A percentile compares a stretch with the other conserved stretches of the same genome.
phyloP scores from a whole-genome alignment of 2,329 filamentous ascomycete species.

The Alternaria triticimaculans region DNA sequence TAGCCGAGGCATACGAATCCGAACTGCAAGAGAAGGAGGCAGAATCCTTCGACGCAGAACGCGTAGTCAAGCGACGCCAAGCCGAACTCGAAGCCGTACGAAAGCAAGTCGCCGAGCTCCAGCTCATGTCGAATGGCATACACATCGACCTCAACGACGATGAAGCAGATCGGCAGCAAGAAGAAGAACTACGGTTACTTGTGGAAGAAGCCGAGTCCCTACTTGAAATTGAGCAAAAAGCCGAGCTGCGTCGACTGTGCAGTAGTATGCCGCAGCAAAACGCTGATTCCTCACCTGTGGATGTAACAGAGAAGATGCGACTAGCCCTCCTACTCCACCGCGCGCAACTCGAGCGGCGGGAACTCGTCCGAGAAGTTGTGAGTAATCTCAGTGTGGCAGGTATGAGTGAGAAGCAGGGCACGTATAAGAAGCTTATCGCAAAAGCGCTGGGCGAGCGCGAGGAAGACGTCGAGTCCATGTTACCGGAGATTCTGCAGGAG shows the following conservation, averaged over 20 bases:
- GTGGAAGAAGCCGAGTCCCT: conserved; percentile 51
- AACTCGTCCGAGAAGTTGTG: conserved; percentile 71
- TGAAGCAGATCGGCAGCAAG: conserved; percentile 44
- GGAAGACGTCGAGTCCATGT: conserved; percentile 70
- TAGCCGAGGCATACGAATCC: conserved; percentile 67
- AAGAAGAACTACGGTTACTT: conserved; percentile 47
- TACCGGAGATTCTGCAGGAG: conserved; percentile 58
- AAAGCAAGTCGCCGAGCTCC: conserved; percentile 65
- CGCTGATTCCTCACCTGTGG: conserved; percentile 43
- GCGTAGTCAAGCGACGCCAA: conserved; percentile 65
- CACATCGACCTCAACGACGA: conserved; percentile 46
- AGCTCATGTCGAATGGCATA: conserved; percentile 37
- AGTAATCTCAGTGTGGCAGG: conserved; percentile 72
- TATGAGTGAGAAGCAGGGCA: conserved; percentile 74
- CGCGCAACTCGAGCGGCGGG: conserved; percentile 65
- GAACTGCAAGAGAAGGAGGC: conserved; percentile 76
- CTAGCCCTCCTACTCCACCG: conserved; percentile 65
- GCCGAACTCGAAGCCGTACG: conserved; percentile 69
- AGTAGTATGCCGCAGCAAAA: conserved; percentile 25
- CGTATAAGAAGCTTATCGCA: conserved; percentile 73
- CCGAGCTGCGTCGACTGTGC: conserved; percentile 46
- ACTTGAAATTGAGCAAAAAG: conserved; percentile 54
- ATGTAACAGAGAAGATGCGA: conserved; percentile 60
- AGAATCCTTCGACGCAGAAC: conserved; percentile 55
- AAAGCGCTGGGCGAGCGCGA: conserved; percentile 72